Evolutionary conservation across 306 rosid species (phyloP).

Genomic region (Trifolium pratense): DNA sequence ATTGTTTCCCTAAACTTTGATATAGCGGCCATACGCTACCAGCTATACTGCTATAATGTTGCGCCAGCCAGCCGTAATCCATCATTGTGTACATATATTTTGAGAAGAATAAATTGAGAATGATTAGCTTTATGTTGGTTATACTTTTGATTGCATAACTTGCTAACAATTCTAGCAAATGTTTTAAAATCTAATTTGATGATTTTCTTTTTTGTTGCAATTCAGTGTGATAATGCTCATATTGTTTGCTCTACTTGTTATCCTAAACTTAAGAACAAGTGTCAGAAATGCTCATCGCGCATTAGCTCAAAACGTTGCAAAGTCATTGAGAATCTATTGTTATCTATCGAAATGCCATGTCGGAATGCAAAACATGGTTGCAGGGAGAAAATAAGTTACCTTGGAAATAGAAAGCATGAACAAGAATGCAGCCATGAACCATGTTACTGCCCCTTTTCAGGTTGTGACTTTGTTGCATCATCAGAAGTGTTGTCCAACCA

Average conservation of each 20-base stretch:
- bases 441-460: neutral
- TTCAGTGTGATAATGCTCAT: neutral
- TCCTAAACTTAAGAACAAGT: neutral
- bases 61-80: neutral
- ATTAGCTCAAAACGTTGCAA: neutral
- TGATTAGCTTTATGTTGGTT: neutral
- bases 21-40: neutral
- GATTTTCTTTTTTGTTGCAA: neutral
- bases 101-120: neutral
- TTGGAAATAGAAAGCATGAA: neutral
- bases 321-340: neutral
- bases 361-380: neutral
- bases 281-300: neutral
- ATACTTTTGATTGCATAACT: neutral
- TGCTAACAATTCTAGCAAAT: neutral
- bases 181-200: neutral
- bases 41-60: too few relatives aligned
- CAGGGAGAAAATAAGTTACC: neutral
- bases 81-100: neutral
- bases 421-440: neutral
- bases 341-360: neutral
- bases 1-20: neutral
- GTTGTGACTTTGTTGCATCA: neutral
- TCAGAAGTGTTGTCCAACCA: neutral
- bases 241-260: neutral